These are phyloP conservation scores for Aphanomyces stellatus DNA, from an alignment of 352 stramenopile species.

Conservation along the genomic window DNA sequence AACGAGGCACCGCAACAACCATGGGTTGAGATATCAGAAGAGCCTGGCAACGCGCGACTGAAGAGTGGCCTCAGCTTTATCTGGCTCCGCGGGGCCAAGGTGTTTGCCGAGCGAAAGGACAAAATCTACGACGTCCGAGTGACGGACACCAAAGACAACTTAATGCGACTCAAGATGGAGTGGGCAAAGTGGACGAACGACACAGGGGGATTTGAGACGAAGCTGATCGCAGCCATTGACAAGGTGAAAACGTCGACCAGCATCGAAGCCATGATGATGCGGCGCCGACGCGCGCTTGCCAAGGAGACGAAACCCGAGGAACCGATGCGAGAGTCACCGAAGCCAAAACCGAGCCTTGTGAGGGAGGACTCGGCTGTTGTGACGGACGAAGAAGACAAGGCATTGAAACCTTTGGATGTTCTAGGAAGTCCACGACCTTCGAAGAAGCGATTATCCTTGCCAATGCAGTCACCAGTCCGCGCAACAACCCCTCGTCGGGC, in stretches of 20 bases:
- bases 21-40: slow-evolving; percentile 11
- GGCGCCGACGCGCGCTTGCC: background rate
- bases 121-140: background rate
- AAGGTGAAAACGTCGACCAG: background rate
- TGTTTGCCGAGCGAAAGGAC: slow-evolving; percentile 2
- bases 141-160: background rate
- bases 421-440: slow-evolving; percentile 3
- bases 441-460: background rate
- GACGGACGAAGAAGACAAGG: slow-evolving; percentile 4
- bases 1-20: background rate
- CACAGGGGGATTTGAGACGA: background rate
- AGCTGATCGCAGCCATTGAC: background rate
- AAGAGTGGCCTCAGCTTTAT: slow-evolving; percentile 1
- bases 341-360: background rate
- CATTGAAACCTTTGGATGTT: background rate
- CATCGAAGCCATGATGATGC: slow-evolving; percentile 11
- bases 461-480: background rate
- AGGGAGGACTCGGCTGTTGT: background rate
- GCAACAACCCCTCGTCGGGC: background rate
- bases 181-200: background rate
- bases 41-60: slow-evolving; percentile 2
- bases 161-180: slow-evolving; percentile 1
- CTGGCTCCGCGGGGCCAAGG: background rate
- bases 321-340: background rate
- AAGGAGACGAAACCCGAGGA: background rate